Base-by-base conservation (phyloP, 2,329 filamentous ascomycete genomes). In the Fusarium sp. region DNA sequence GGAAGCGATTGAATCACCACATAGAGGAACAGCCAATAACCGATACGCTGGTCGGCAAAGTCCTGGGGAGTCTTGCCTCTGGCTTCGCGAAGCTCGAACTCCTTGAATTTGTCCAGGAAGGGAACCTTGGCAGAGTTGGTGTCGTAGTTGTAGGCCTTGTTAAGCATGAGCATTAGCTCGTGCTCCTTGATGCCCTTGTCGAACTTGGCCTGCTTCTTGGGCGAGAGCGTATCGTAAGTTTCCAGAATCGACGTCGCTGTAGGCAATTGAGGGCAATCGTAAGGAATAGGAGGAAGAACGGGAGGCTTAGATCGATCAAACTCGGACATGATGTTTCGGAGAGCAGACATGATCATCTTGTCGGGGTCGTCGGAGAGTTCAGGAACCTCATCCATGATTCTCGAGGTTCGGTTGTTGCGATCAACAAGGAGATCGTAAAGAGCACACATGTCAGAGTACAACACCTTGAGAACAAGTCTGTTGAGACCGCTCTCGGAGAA, bases 391-490 rank as follows among this genome's bases (percentile, higher is more conserved):
- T 94, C 92, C 29, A 91, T 89, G 4, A 91, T 91, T 62, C 95
- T 89, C 3, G 92, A 93, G 0, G 95, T 98, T 30, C 97, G 80
- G 34, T 89, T 87, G 27, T 87, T 87, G 25, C 94, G 90, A 78
- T 98, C 94, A 7, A 94, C 96, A 16, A 97, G 82, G 62, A 97
- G 84, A 76, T 98, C 94, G 80, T 98, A 98, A 18, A 98, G 83
- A 41, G 90, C 88, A 72, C 92, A 93, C 75, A 98, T 88, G 78
- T 99, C 95, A 27, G 89, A 87, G 80, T 98, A 98, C 11, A 98
- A 82, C 45, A 93, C 90, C 76, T 90, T 89, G 44, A 98, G 83
- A 8, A 97, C 93, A 46, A 94, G 81, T 25, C 96, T 88, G 79
- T 98, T 98, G 24, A 98, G 85, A 0, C 95, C 95, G 72, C 90